These are phyloP conservation scores for Metarhizium humberi DNA, from an alignment of 2,329 filamentous ascomycete genomes.

Conservation along the genomic window DNA sequence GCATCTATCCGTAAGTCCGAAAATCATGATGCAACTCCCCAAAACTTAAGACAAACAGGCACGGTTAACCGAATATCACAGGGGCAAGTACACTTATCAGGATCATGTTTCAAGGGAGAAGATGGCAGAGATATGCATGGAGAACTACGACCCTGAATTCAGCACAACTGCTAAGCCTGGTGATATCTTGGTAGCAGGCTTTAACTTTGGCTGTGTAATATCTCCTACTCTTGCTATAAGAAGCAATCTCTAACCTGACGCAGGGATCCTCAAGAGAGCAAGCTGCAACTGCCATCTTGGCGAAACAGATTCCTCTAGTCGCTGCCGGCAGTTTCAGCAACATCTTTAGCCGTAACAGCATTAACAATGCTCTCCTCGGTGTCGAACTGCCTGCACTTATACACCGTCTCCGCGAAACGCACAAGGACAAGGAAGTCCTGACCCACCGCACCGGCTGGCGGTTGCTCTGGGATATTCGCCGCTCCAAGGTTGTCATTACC, in stretches of 20 bases:
- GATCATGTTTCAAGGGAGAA: constrained; percentile 66
- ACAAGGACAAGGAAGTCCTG: constrained; percentile 28
- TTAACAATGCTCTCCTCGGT: constrained; percentile 69
- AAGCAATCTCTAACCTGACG: background rate
- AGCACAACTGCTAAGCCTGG: constrained; percentile 49
- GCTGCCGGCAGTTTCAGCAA: constrained; percentile 74
- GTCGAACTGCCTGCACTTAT: constrained; percentile 61
- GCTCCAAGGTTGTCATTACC: constrained; percentile 61
- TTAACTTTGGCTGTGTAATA: constrained; percentile 80
- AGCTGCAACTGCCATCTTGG: constrained; percentile 77
- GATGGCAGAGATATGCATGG: constrained; percentile 89
- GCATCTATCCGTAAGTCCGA: constrained; percentile 53
- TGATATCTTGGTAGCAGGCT: constrained; percentile 78
- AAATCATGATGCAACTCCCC: background rate
- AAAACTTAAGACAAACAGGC: constrained; percentile 62
- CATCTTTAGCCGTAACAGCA: constrained; percentile 69
- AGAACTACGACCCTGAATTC: constrained; percentile 81
- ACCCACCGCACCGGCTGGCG: constrained; percentile 77
- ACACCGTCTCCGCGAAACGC: constrained; percentile 42
- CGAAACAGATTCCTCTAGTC: constrained; percentile 70
- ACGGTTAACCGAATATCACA: constrained; percentile 32
- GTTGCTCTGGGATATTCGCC: constrained; percentile 68
- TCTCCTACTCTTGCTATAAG: constrained; percentile 26
- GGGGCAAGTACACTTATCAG: constrained; percentile 49
- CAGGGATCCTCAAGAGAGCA: constrained; percentile 49